These are phyloP conservation scores for Geopyxis carbonaria DNA, from an alignment of 495 filamentous ascomycete species.

Conservation along the genomic window DNA sequence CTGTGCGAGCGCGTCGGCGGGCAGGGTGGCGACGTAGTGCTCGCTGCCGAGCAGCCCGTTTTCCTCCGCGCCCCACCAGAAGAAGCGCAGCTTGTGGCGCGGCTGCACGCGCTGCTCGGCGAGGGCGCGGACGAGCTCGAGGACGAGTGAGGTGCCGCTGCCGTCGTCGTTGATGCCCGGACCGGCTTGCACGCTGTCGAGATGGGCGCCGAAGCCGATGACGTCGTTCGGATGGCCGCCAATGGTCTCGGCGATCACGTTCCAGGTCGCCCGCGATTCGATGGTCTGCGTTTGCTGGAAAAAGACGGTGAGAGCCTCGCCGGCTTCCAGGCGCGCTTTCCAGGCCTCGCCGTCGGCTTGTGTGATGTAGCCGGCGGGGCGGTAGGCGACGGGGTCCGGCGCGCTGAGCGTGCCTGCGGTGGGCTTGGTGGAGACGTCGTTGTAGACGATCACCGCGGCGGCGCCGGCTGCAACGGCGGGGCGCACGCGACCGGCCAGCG, in stretches of 20 bases:
- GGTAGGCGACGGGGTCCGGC: conserved; percentile 22
- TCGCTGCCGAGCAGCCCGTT: conserved; percentile 27
- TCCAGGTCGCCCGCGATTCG: conserved; percentile 27
- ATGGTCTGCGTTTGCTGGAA: conserved; percentile 30
- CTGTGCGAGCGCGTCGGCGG: conserved; percentile 24
- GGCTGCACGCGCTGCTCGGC: conserved; percentile 23
- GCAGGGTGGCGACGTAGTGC: conserved; percentile 27
- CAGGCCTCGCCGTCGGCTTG: conserved; percentile 25
- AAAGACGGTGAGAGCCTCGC: conserved; percentile 23
- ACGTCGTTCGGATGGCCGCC: conserved; percentile 28
- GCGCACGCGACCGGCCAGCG: conserved; percentile 28
- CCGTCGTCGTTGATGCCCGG: conserved; percentile 30
- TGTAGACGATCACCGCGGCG: conserved; percentile 29
- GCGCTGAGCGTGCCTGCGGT: conserved; percentile 27
- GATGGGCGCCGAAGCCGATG: conserved; percentile 30
- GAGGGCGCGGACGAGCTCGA: conserved; percentile 27
- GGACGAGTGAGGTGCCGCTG: conserved; percentile 27
- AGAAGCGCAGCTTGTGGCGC: conserved; percentile 30
- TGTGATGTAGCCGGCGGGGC: conserved; percentile 28
- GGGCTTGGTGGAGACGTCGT: conserved; percentile 15
- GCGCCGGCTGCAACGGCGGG: conserved; percentile 28
- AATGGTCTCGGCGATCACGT: conserved; percentile 30
- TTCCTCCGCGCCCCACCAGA: conserved; percentile 34
- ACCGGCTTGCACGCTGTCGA: conserved; percentile 32
- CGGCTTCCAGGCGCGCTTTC: conserved; percentile 19